Evolutionary conservation across 495 filamentous ascomycete genomes (phyloP).

Genomic region (Aspergillus nanangensis): DNA sequence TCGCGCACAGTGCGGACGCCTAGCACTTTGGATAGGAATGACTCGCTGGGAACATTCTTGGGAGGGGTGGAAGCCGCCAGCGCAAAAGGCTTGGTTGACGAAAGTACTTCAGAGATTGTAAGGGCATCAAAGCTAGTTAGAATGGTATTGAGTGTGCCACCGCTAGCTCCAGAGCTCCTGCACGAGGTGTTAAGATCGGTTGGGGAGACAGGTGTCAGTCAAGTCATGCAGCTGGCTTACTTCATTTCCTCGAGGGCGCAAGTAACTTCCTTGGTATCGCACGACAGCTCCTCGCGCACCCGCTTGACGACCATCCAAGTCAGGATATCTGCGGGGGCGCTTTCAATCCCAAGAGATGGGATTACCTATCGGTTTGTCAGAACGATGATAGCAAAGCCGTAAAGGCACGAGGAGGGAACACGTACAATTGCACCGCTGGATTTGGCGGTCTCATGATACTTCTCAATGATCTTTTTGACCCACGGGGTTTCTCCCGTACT

Average conservation of each 20-base stretch:
- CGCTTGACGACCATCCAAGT: conserved; percentile 63
- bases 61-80: conserved; percentile 57
- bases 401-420: not conserved
- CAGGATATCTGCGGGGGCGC: conserved; percentile 76
- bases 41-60: conserved; percentile 26
- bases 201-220: not conserved
- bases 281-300: conserved; percentile 55
- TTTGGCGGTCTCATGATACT: conserved; percentile 73
- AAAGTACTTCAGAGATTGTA: conserved; percentile 49
- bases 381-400: not conserved
- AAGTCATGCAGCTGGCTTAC: conserved; percentile 25
- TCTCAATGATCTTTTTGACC: conserved; percentile 71
- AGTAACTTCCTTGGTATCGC: conserved; percentile 54
- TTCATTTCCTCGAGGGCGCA: conserved; percentile 59
- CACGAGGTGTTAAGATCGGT: conserved; percentile 4
- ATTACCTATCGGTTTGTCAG: conserved; percentile 58
- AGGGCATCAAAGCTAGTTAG: conserved; percentile 62
- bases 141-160: conserved; percentile 66
- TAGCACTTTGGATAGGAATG: conserved; percentile 42
- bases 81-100: conserved; percentile 56
- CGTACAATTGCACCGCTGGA: conserved; percentile 67
- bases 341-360: conserved; percentile 81
- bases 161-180: conserved; percentile 55
- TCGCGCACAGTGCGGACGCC: conserved; percentile 59
- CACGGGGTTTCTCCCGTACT: conserved; percentile 83